phyloP scores from a whole-genome alignment of 2,329 filamentous ascomycete species.

The Microsporum ferrugineum region DNA sequence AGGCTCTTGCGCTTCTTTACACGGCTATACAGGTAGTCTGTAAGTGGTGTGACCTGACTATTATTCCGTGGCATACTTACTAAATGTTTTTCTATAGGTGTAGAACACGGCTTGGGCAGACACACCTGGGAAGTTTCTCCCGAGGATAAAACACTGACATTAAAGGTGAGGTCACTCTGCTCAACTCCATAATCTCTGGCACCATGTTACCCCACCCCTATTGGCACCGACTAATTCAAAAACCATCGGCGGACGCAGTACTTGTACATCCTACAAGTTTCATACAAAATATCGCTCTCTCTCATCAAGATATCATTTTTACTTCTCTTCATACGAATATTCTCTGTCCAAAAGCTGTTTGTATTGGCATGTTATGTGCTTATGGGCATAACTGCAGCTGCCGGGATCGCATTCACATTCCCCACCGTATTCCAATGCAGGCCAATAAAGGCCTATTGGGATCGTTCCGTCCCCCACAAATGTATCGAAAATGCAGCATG shows the following conservation, averaged over 20 bases:
- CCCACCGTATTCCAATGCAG: conserved; percentile 19
- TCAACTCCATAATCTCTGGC: background rate
- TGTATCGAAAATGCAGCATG: conserved; percentile 16
- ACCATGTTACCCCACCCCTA: background rate
- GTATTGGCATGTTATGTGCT: conserved; percentile 9
- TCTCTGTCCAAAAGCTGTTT: conserved; percentile 8
- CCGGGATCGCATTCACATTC: conserved; percentile 15
- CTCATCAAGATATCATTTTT: conserved; percentile 12
- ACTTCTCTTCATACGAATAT: conserved; percentile 13
- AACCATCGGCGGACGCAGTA: background rate
- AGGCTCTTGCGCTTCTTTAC: conserved; percentile 7
- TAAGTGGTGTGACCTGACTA: background rate
- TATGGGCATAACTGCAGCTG: conserved; percentile 8
- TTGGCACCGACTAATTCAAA: background rate
- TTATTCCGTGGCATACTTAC: background rate
- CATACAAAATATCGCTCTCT: conserved; percentile 8
- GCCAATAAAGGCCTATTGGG: conserved; percentile 18
- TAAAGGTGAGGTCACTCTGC: conserved; percentile 6
- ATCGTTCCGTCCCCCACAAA: conserved; percentile 16
- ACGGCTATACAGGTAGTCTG: conserved; percentile 4
- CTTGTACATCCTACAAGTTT: conserved; percentile 4
- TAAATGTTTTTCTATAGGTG: conserved; percentile 6
- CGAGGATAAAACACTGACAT: background rate
- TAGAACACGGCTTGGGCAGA: conserved; percentile 25
- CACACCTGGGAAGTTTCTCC: conserved; percentile 10